phyloP scores from a whole-genome alignment of 345 rosid species.

The Boechera stricta region DNA sequence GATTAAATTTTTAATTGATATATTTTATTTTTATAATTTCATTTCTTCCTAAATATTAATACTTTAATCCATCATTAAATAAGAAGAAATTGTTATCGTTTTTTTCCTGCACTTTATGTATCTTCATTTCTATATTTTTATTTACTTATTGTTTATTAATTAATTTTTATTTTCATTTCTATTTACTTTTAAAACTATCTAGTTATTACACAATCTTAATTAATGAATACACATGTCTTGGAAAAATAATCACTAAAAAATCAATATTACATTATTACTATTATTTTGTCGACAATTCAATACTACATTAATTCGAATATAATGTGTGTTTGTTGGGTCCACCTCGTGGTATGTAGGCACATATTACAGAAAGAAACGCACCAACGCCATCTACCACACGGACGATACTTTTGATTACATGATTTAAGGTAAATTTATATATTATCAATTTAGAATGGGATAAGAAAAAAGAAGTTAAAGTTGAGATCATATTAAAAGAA shows the following conservation, averaged over 20 bases:
- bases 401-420: slow-evolving; percentile 26
- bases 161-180: not conserved
- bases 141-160: too few relatives aligned
- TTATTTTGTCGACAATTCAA: not conserved
- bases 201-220: not conserved
- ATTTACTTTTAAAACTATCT: too few relatives aligned
- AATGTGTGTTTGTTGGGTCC: slow-evolving; percentile 34
- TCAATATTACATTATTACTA: not conserved
- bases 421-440: slow-evolving; percentile 28
- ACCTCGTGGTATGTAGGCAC: slow-evolving; percentile 42
- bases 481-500: slow-evolving; percentile 13
- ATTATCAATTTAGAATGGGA: not conserved
- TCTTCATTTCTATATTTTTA: not conserved
- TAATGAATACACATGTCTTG: slow-evolving; percentile 7
- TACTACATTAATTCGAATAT: slow-evolving; percentile 23
- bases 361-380: slow-evolving; percentile 45
- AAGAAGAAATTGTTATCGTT: not conserved
- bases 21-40: not conserved
- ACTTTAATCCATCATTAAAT: not conserved
- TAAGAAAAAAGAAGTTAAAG: slow-evolving; percentile 16
- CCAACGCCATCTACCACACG: slow-evolving; percentile 40
- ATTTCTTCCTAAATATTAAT: not conserved
- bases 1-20: too few relatives aligned
- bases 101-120: not conserved
- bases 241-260: not conserved